A percentile compares a stretch with the other conserved stretches of the same genome.
These are phyloP conservation scores for Calophaca sinica DNA, from an alignment of 306 rosid genomes.

Conservation along the genomic window DNA sequence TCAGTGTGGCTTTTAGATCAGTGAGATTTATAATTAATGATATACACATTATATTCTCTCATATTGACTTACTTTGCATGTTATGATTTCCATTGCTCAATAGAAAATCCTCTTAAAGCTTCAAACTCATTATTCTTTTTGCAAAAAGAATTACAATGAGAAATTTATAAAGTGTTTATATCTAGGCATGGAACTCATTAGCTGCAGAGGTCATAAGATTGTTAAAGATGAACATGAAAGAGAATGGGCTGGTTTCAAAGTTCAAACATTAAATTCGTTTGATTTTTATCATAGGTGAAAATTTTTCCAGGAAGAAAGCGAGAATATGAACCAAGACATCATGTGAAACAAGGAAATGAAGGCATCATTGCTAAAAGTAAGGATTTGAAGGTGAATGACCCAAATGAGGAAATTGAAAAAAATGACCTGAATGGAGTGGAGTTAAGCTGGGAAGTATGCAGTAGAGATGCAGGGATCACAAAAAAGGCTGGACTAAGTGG, in stretches of 20 bases:
- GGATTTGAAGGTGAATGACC: constrained; percentile 46
- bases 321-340: constrained; percentile 70
- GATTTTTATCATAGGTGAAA: constrained; percentile 67
- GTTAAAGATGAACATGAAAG: constrained; percentile 24
- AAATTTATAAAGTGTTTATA: constrained; percentile 3
- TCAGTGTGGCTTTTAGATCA: too few species aligned
- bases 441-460: constrained; percentile 44
- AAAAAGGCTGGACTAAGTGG: constrained; percentile 52
- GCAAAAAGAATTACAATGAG: neutral
- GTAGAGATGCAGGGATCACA: constrained; percentile 46
- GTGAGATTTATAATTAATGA: too few species aligned
- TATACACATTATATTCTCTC: too few species aligned
- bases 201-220: constrained; percentile 15
- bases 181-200: neutral
- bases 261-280: constrained; percentile 4
- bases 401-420: constrained; percentile 47
- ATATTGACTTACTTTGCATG: too few species aligned
- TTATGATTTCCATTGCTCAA: too few species aligned
- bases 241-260: constrained; percentile 25
- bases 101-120: too few species aligned
- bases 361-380: constrained; percentile 52
- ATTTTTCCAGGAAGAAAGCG: constrained; percentile 76
- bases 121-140: neutral
- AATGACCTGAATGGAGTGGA: constrained; percentile 46
- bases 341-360: constrained; percentile 56